Evolutionary conservation across 352 stramenopile species (phyloP), one percentile per base, ranked within the genome.

Genomic region (Globisporangium viniferum): DNA sequence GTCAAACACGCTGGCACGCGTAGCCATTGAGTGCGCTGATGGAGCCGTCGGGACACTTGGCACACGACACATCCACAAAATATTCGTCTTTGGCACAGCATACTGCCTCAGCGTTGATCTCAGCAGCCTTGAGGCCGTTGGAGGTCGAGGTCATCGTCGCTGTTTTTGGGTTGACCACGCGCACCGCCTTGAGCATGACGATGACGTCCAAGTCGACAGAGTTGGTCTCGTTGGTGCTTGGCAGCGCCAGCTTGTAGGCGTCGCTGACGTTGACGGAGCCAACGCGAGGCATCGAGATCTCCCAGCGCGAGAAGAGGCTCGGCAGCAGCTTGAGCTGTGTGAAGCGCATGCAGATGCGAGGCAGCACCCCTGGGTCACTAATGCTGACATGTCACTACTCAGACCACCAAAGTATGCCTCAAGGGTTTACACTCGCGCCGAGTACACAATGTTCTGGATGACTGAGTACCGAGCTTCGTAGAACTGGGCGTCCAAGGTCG

Each of bases 1-100:
- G 4, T 57, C 22, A 41, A 31, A 22, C 12, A 5, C 60, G 44
- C n/a, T 66, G 60, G 14, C 22, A 63, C 0, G 58, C 31, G 3
- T 63, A 63, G 9, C 58, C 36, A n/a, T 63, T 63, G 22, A 63
- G 58, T 2, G 58, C 58, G 14, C 58, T 33, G 8, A 10, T 63
- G 22, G 58, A 63, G 3, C 58, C 58, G 15, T 8, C 2, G 0
- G 36, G 58, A n/a, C 58, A 63, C 2, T 24, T 46, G n/a, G 14
- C 24, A n/a, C 58, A 63, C 15, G n/a, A 18, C 8, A 8, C 8
- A 2, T 36, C 58, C 0, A 2, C 35, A 48, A 27, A 63, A 36
- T 63, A 63, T 33, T 63, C 58, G 35, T 9, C 5, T 1, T 8
- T 53, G 35, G 58, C 22, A 12, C 58, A 63, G 35, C 58, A 63